Conservation (phyloP, 208 protist species). For the Wallacemonas rigidus region DNA sequence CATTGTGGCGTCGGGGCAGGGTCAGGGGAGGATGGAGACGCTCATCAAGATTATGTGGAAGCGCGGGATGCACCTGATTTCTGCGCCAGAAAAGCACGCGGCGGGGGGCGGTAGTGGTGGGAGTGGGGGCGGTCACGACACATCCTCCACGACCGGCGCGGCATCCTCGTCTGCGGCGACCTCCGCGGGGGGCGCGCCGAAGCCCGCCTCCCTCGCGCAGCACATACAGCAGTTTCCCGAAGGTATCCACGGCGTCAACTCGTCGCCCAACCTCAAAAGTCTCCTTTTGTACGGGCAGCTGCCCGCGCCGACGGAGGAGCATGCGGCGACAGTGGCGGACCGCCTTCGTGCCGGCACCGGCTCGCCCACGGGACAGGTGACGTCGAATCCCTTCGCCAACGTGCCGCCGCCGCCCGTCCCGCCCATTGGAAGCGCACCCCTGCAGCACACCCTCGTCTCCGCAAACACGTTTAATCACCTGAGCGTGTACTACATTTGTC, state of each 20-base stretch:
- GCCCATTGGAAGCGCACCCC: conserved; percentile 35
- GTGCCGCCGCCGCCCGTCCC: conserved; percentile 33
- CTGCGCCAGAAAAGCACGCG: conserved; percentile 8
- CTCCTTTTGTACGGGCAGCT: conserved; percentile 48
- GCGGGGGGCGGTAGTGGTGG: conserved; percentile 12
- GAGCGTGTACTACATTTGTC: conserved; percentile 60
- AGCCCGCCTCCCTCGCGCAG: conserved; percentile 30
- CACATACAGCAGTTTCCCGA: conserved; percentile 65
- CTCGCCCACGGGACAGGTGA: conserved; percentile 3
- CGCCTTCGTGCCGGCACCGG: background rate
- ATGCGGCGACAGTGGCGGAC: conserved; percentile 12
- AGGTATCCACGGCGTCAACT: conserved; percentile 64
- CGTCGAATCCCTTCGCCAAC: conserved; percentile 26
- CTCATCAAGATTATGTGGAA: conserved; percentile 26
- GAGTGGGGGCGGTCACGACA: background rate
- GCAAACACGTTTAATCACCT: conserved; percentile 85
- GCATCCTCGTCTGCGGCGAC: conserved; percentile 4
- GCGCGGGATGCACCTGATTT: conserved; percentile 20
- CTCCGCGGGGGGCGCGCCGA: conserved; percentile 14
- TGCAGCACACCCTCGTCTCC: conserved; percentile 75
- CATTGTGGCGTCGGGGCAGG: conserved; percentile 34
- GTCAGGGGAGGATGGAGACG: conserved; percentile 21
- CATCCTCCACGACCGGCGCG: background rate
- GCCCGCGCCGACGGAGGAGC: conserved; percentile 11
- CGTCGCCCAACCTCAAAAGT: conserved; percentile 48